Percentiles rank a stretch among this genome's conserved stretches.
Conservation (phyloP, 495 filamentous ascomycete genomes). For the Collariella sp. region DNA sequence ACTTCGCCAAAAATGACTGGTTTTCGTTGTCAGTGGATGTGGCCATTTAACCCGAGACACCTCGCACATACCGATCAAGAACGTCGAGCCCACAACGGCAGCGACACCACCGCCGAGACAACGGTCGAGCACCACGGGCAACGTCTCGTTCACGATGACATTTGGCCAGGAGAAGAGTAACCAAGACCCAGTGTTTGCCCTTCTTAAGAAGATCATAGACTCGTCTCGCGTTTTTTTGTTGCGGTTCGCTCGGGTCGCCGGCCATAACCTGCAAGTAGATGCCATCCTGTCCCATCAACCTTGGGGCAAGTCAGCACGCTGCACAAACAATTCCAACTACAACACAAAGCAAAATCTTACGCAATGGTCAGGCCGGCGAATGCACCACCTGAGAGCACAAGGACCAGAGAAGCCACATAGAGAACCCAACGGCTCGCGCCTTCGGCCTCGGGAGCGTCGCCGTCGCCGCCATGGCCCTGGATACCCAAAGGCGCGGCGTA, state of each 20-base stretch:
- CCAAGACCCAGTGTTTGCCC: constrained; percentile 98
- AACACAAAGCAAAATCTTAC: constrained; percentile 25
- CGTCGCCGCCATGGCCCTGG: constrained; percentile 18
- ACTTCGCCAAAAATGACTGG: constrained; percentile 96
- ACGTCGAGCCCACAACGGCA: constrained; percentile 83
- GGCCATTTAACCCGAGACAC: background rate
- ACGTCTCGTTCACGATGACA: constrained; percentile 96
- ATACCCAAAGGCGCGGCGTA: constrained; percentile 24
- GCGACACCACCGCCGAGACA: constrained; percentile 92
- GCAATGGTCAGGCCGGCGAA: constrained; percentile 96
- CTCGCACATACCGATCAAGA: constrained; percentile 68
- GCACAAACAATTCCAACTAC: background rate
- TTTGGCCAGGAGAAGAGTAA: constrained; percentile 89
- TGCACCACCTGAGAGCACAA: constrained; percentile 84
- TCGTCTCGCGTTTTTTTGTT: constrained; percentile 71
- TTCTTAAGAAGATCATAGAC: constrained; percentile 73
- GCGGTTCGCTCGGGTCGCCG: constrained; percentile 57
- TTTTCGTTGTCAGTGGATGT: background rate
- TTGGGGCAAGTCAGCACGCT: constrained; percentile 22
- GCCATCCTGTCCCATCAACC: constrained; percentile 81
- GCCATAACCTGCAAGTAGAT: constrained; percentile 96
- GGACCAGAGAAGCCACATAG: constrained; percentile 37
- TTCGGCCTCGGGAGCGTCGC: constrained; percentile 30
- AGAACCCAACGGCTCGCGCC: constrained; percentile 39
- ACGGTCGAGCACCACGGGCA: constrained; percentile 90